Evolutionary conservation across 2,329 filamentous ascomycete genomes (phyloP), one percentile per base, ranked within the genome.

Genomic region (Colletotrichum camelliae): DNA sequence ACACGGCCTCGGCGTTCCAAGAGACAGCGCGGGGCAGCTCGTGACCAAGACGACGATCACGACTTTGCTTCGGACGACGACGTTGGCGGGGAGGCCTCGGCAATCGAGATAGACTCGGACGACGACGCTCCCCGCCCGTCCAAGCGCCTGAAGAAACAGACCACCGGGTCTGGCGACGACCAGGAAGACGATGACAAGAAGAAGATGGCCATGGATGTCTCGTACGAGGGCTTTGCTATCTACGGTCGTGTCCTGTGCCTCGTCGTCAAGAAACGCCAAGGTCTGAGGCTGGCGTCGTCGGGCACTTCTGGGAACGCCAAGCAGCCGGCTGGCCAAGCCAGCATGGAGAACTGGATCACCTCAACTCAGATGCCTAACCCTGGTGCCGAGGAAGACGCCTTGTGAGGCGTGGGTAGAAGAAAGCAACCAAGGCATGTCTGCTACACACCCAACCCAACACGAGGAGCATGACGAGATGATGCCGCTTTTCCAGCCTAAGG

Each of bases 191-290:
- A 94, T 73, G 94, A 98, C 81, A 97, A 98, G 86, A 98, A 99
- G 88, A 98, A 98, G 84, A 86, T 98, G 80, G 91, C 91, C 24
- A 91, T 98, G 87, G 93, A 94, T 77, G 97, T 96, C 31, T 93
- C 93, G 16, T 99, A 98, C 85, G 96, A 98, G 81, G 96, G 97
- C 10, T 98, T 98, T 85, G 95, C 94, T 80, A 98, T 99, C 81
- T 98, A 98, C 85, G 96, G 97, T 13, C 94, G 95, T 79, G 95
- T 98, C 62, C 88, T 99, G 31, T 98, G 96, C 84, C 89, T 99
- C 74, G 94, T 99, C 10, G 93, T 99, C 81, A 93, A 92, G 84
- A 94, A 94, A 82, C 93, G 94, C 77, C 93, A 93, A 78, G 89
- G 88, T 85, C 79, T 89, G 86, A 78, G 83, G 84, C 62, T 67